A percentile compares a stretch with the other conserved stretches of the same genome.
Conservation (phyloP, 495 filamentous ascomycete genomes). For the Annulohypoxylon bovei region DNA sequence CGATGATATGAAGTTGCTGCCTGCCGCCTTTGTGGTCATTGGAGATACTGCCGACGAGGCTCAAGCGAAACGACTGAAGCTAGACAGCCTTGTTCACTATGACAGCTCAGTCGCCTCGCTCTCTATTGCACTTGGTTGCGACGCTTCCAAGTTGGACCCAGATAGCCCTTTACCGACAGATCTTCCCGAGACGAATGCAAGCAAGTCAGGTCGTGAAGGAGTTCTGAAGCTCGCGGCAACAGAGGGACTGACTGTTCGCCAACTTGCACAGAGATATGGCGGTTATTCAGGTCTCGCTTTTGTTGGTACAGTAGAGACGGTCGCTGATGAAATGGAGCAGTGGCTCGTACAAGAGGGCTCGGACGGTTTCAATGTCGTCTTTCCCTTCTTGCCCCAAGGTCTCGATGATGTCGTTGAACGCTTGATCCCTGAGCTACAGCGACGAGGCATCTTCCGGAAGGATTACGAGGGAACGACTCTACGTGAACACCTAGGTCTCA, state of each 20-base stretch:
- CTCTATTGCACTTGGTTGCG: conserved; percentile 58
- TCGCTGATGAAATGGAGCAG: conserved; percentile 60
- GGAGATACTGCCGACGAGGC: conserved; percentile 60
- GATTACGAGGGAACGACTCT: conserved; percentile 56
- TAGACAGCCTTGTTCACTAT: conserved; percentile 65
- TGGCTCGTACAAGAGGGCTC: conserved; percentile 59
- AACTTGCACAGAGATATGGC: conserved; percentile 62
- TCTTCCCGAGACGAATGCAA: conserved; percentile 63
- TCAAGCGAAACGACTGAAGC: conserved; percentile 56
- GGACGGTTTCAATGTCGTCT: conserved; percentile 60
- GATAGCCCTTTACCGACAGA: conserved; percentile 60
- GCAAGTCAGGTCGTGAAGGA: conserved; percentile 58
- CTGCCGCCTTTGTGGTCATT: conserved; percentile 59
- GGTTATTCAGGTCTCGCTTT: conserved; percentile 64
- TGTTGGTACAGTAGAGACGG: conserved; percentile 59
- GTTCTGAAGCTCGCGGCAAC: conserved; percentile 55
- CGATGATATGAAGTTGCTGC: conserved; percentile 63
- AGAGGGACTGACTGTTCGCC: conserved; percentile 59
- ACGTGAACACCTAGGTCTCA: conserved; percentile 63
- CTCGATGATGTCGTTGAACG: conserved; percentile 60
- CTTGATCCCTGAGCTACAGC: conserved; percentile 63
- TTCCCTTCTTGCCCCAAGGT: conserved; percentile 62
- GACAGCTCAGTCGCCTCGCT: conserved; percentile 66
- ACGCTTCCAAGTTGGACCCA: conserved; percentile 59
- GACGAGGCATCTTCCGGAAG: conserved; percentile 59